Evolutionary conservation across 2,329 filamentous ascomycete genomes (phyloP).

Genomic region (Fusarium keratoplasticum): DNA sequence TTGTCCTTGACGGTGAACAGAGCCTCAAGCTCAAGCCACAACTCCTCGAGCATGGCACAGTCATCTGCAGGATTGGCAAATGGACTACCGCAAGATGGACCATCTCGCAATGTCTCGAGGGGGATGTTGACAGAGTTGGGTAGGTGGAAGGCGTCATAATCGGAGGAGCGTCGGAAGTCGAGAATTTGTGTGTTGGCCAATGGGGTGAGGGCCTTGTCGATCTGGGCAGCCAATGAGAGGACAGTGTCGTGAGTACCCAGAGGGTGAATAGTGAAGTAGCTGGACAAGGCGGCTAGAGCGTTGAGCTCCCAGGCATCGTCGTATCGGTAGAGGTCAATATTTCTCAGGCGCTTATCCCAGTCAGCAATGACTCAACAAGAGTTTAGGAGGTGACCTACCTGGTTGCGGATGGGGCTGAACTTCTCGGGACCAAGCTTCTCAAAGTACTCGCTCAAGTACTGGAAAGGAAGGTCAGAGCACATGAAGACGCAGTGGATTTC

Average conservation of each 20-base stretch:
- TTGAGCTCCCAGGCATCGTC: conserved; percentile 66
- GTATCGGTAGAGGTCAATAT: conserved; percentile 65
- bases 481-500: conserved; percentile 68
- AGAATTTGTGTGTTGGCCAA: conserved; percentile 53
- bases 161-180: conserved; percentile 55
- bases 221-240: conserved; percentile 39
- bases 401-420: conserved; percentile 60
- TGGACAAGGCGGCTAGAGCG: conserved; percentile 52
- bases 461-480: conserved; percentile 72
- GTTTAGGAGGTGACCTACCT: conserved; percentile 43
- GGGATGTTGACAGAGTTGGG: conserved; percentile 60
- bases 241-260: conserved; percentile 40
- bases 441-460: conserved; percentile 71
- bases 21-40: conserved; percentile 62
- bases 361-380: conserved; percentile 22
- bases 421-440: conserved; percentile 61
- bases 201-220: conserved; percentile 42
- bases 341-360: conserved; percentile 54
- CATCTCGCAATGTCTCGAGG: conserved; percentile 51
- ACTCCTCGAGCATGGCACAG: conserved; percentile 55
- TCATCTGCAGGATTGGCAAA: conserved; percentile 59
- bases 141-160: conserved; percentile 58
- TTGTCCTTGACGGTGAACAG: conserved; percentile 53
- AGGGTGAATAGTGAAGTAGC: conserved; percentile 48
- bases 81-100: conserved; percentile 41